A percentile compares a stretch with the other conserved stretches of the same genome.
phyloP scores from a whole-genome alignment of 345 rosid genomes.

The Capsella bursapastoris region DNA sequence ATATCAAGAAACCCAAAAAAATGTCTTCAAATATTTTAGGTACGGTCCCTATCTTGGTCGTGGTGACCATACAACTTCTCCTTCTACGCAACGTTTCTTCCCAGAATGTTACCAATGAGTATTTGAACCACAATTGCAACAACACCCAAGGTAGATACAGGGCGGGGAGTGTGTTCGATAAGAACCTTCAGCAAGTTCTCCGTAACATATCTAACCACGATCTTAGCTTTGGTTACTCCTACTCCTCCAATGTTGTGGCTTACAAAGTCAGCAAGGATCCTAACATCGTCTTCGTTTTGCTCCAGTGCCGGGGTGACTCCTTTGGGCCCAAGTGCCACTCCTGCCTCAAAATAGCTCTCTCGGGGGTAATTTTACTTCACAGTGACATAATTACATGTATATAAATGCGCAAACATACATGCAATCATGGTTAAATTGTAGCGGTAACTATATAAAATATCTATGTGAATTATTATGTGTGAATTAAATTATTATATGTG shows the following conservation, averaged over 20 bases:
- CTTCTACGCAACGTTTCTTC: not conserved
- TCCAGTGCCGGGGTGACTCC: slow-evolving; percentile 61
- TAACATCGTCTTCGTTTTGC: slow-evolving; percentile 46
- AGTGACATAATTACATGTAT: too few relatives aligned
- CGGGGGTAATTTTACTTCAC: slow-evolving; percentile 33
- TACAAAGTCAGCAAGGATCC: slow-evolving; percentile 16
- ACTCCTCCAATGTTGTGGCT: not conserved
- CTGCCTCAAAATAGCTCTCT: slow-evolving; percentile 45
- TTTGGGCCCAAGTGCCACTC: slow-evolving; percentile 47
- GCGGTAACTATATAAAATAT: not conserved
- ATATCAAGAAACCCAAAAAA: not conserved
- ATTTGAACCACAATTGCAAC: not conserved
- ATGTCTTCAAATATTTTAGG: not conserved
- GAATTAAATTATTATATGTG: not conserved
- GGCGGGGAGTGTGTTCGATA: not conserved
- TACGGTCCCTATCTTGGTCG: not conserved
- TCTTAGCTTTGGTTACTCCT: slow-evolving; percentile 51
- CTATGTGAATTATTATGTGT: too few relatives aligned
- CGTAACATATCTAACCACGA: slow-evolving; percentile 40
- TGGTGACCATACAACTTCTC: not conserved
- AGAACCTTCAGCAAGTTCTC: not conserved
- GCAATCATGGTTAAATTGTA: not conserved
- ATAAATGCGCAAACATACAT: not conserved
- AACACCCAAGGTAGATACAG: not conserved
- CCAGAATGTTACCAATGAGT: not conserved